Evolutionary conservation across 2,329 filamentous ascomycete genomes (phyloP).

Genomic region (Penicillium sp.): DNA sequence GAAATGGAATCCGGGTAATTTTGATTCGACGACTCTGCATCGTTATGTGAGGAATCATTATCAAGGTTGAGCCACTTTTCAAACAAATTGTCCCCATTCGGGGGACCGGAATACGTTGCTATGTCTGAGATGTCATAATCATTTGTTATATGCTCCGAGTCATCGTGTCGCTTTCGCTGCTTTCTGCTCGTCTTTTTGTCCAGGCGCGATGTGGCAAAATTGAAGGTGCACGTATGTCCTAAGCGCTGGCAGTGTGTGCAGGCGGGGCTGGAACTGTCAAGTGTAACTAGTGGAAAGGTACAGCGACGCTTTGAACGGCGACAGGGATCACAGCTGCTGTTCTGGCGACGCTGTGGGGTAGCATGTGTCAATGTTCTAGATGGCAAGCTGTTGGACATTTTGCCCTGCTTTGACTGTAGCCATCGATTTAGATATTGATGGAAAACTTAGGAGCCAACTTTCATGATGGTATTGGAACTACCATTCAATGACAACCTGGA

Average conservation of each 20-base stretch:
- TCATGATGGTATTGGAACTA: background rate
- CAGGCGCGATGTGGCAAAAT: conserved; percentile 14
- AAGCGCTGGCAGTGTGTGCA: conserved; percentile 23
- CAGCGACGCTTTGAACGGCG: conserved; percentile 28
- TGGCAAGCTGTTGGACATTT: background rate
- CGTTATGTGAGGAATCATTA: background rate
- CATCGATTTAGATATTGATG: background rate
- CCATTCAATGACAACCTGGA: no score
- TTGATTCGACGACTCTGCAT: background rate
- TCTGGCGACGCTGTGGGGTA: conserved; percentile 19
- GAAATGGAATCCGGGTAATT: background rate
- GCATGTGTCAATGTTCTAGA: background rate
- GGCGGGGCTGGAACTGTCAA: background rate
- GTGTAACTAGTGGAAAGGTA: conserved; percentile 8
- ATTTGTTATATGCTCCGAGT: background rate
- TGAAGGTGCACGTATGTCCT: conserved; percentile 22
- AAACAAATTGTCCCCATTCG: conserved; percentile 4
- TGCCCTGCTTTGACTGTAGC: background rate
- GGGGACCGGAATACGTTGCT: background rate
- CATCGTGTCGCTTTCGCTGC: conserved; percentile 1
- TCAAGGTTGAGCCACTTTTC: conserved; percentile 13
- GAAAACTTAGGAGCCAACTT: background rate
- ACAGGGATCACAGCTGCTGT: conserved; percentile 27
- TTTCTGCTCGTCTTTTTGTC: background rate
- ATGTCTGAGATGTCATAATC: background rate